Conservation (phyloP, 306 rosid genomes). For the Canavalia ensiformis region DNA sequence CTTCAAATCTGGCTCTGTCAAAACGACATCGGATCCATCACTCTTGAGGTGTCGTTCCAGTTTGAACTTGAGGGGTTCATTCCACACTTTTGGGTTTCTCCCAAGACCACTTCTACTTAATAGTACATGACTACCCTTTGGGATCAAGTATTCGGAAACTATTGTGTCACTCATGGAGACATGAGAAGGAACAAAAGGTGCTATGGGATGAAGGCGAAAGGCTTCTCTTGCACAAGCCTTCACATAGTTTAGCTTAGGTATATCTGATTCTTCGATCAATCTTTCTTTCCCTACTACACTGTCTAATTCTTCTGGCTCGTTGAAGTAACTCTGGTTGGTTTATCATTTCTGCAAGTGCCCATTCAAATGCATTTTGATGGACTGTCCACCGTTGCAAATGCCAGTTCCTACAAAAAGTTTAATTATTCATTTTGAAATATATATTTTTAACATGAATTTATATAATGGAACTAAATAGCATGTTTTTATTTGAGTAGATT, state of each 20-base stretch:
- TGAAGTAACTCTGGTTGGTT: constrained; percentile 50
- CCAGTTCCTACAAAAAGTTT: constrained; percentile 49
- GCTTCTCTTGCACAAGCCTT: constrained; percentile 58
- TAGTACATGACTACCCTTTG: constrained; percentile 59
- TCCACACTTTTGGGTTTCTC: constrained; percentile 53
- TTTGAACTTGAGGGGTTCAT: constrained; percentile 48
- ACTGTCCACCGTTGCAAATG: constrained; percentile 53
- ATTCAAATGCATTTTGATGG: constrained; percentile 56
- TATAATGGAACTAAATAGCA: too few species aligned
- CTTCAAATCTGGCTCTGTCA: constrained; percentile 42
- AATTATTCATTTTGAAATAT: too few species aligned
- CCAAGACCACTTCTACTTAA: constrained; percentile 51
- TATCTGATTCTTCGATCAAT: constrained; percentile 55
- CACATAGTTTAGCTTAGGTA: constrained; percentile 56
- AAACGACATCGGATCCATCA: neutral
- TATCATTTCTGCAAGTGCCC: constrained; percentile 59
- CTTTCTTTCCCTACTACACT: constrained; percentile 47
- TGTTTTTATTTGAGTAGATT: too few species aligned
- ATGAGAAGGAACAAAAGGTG: constrained; percentile 57
- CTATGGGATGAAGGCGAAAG: constrained; percentile 60
- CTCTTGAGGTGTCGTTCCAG: constrained; percentile 49
- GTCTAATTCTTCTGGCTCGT: constrained; percentile 58
- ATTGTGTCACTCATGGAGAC: constrained; percentile 34
- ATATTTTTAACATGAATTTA: too few species aligned
- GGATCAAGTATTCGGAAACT: constrained; percentile 53